Base-by-base conservation (phyloP, 2,329 filamentous ascomycete species). In the Trichoderma sp. region DNA sequence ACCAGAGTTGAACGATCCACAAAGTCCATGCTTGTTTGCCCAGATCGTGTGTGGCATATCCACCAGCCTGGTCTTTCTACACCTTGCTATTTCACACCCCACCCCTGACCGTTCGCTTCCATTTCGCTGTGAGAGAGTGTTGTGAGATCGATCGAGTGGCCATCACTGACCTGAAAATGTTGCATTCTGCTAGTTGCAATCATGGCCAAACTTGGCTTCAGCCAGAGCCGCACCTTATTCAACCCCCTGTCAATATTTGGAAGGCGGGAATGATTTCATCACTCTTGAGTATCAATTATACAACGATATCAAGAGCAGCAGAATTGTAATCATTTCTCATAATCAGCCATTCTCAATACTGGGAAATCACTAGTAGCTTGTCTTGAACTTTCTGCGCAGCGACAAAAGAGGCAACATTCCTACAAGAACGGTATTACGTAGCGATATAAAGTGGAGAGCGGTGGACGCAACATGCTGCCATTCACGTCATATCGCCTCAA, bases 1-100 rank as follows among this genome's bases (percentile, higher is more conserved):
- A 69, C 67, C 67, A 69, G 52, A 37, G 55, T 52, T 34, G 60
- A 30, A 51, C 60, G 68, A 69, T 66, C 68, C 32, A 1, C 21
- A 21, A 13, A 24, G 26, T 24, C 54, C 43, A 69, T 69, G 60
- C 11, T 26, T 6, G 37, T 54, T 54, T 24, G 4, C 28, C 43
- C 7, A 63, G 59, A 69, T 69, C 67, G 65, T 24, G 43, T 54
- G 39, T 46, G 55, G 43, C 51, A 58, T 64, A 55, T 37, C 43
- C 49, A 30, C 52, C 52, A 34, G 32, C 32, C 46, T 46, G 52
- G n/a, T 21, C 43, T 24, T 14, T 39, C 46, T 58, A 54, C 65
- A 43, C n/a, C 56, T 43, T 8, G 46, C 24, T 52, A 39, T 59
- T 59, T 39, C 54, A 52, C 52, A 10, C 67, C 37, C 54, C 54